Evolutionary conservation across 2,329 filamentous ascomycete species (phyloP), one percentile per base, ranked within the genome.

Genomic region (Thielaviopsis musarum): DNA sequence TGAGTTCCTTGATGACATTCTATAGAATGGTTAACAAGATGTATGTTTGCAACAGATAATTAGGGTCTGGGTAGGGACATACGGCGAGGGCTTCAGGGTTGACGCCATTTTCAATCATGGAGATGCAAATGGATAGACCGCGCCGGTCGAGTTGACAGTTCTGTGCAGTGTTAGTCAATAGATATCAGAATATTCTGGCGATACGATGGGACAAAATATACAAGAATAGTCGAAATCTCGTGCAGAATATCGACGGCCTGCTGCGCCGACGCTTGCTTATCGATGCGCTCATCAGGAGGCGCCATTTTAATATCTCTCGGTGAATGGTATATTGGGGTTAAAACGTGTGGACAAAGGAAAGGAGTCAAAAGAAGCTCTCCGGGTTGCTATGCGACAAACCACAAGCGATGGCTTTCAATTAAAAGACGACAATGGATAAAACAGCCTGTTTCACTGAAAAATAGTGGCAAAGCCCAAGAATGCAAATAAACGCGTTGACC

Each of bases 1-100:
- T 73, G 58, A 84, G 70, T 65, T 82, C 80, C 66, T 81, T 80
- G 60, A 84, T 75, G 48, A 82, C 79, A 66, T 75, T 75, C 81
- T 84, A 52, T 24, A 38, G 9, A 2, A 34, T 3, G 4, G 30
- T 34, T 34, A 45, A n/a, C 38, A 45, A 6, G 17, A 45, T 3
- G 24, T 26, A 26, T 17, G 15, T 15, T n/a, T 45, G 7, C 22
- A 26, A 59, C 10, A 52, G 45, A 22, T 1, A 41, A 51, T 19
- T 54, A 30, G 55, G 28, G 15, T 41, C 34, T 54, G 15, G 15
- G 53, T 19, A 21, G n/a, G 17, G 34, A 65, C 88, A 68, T 78
- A 97, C 93, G 24, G 91, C 91, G 34, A 98, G 76, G 1, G 91
- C 93, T 70, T 97, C 91, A 0, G 93, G 93, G 68, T 95, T 95